A percentile compares a stretch with the other conserved stretches of the same genome.
Conservation (phyloP, 306 rosid genomes). For the Prunus dulcis region DNA sequence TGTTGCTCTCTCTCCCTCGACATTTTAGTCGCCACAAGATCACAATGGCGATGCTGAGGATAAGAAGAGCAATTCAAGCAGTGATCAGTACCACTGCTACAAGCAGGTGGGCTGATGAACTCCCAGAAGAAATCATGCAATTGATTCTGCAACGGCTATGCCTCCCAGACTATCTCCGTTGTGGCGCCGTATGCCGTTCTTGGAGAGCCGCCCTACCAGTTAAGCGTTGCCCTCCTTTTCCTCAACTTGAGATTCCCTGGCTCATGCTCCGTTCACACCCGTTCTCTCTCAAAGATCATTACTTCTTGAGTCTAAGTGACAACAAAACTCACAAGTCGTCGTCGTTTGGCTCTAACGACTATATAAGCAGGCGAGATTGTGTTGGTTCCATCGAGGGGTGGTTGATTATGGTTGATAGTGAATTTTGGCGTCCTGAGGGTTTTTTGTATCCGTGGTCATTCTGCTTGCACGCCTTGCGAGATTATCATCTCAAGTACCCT, state of each 20-base stretch:
- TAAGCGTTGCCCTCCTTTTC: background rate
- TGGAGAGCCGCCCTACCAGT: background rate
- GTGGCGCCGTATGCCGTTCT: background rate
- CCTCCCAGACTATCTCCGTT: background rate
- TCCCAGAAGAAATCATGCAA: background rate
- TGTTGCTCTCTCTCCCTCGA: too few relatives aligned
- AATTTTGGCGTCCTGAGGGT: background rate
- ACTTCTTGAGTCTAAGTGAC: background rate
- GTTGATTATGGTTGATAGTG: background rate
- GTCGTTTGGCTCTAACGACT: background rate
- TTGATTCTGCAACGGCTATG: background rate
- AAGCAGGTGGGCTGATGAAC: background rate
- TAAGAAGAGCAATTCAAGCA: too few relatives aligned
- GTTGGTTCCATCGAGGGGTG: conserved; percentile 3
- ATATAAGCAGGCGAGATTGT: background rate
- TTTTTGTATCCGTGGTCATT: background rate
- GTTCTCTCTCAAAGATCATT: background rate
- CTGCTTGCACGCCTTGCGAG: background rate
- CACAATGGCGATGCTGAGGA: too few relatives aligned
- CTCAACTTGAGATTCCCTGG: background rate
- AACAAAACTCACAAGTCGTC: background rate
- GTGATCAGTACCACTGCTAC: too few relatives aligned
- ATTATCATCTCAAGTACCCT: background rate
- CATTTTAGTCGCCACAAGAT: too few relatives aligned
- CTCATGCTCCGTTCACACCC: background rate